Base-by-base conservation (phyloP, 2,329 filamentous ascomycete genomes). In the Aspergillus sp. region DNA sequence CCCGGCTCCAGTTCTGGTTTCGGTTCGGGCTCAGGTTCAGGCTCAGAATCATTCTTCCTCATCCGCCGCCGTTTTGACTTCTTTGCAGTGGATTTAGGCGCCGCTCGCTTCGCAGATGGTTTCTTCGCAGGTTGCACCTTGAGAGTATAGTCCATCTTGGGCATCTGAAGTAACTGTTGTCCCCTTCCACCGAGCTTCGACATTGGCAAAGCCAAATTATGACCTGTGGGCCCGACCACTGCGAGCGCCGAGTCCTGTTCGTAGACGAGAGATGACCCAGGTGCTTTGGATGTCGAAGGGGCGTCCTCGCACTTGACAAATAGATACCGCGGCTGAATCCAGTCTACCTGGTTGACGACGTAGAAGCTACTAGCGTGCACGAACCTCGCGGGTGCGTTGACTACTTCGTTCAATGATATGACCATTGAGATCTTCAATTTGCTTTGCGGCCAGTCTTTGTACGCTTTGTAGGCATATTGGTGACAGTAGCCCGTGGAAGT, bases 261-360 rank as follows among this genome's bases (percentile, higher is more conserved):
- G 43, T 69, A 71, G n/a, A 63, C 52, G 1, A 49, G 30, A 3
- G 49, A 33, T 10, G 50, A 39, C 13, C 44, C 46, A 17, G 48
- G 25, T 19, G 25, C 10, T 12, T 12, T 20, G 10, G n/a, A 32
- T 13, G 3, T 30, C 9, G 25, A 4, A 1, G 25, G 25, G 7
- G 5, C 6, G 6, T n/a, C 43, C 7, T 49, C 41, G 49, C 65
- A 64, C 44, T 70, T 58, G 37, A 87, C 81, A 55, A 95, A 87
- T 1, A 96, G 75, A 65, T 94, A 95, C 39, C 90, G 80, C 22
- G 88, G 90, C 60, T 94, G 89, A 50, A 95, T 90, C 90, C 90
- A 96, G 59, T 94, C 85, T 7, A 85, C 70, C 41, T 89, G 74
- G 22, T 79, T 64, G 1, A 95, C 82, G 7, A 95, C 90, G 42